Base-by-base conservation (phyloP, 352 stramenopile genomes). In the Pythium plurisporium region DNA sequence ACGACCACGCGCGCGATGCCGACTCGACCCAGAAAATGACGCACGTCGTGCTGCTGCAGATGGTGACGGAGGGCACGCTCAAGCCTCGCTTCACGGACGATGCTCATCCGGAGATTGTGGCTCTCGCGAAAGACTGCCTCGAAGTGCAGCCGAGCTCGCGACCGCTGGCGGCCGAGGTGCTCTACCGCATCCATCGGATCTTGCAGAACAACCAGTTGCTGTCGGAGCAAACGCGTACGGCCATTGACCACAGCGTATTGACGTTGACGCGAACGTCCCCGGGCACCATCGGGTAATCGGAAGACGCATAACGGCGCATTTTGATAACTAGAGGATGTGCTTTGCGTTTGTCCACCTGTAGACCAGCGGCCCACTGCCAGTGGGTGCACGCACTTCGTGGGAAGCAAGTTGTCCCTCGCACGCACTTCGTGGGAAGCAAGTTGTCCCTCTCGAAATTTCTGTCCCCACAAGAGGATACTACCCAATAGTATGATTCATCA, bases 1-100 rank as follows among this genome's bases (percentile, higher is more conserved):
- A 59, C 56, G 42, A 59, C 0, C 50, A 73, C 43, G 59, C 44
- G 7, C 19, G 22, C 11, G 36, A 62, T 9, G 9, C 14, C 8
- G 9, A 15, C 12, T 20, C 14, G 8, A 12, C 4, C 25, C 14
- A 5, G n/a, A 46, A 46, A 26, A 12, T 27, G 19, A 3, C 40
- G 17, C 17, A 26, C 40, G 11, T 36, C 12, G 30, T 36, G 30
- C 30, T 36, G 30, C 30, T 36, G 7, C 7, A 36, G 30, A 36
- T 36, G 30, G 12, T 36, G 7, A 7, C 7, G 7, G 7, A 36
- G 7, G 30, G 30, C 30, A 7, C 7, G 12, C 12, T 36, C 7
- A 12, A 7, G 30, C 30, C 30, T 12, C 30, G 30, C 7, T 36
- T 36, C 12, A 36, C 30, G 7, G 30, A 36, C 30, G 7, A 12